Percentiles rank a stretch among this genome's conserved stretches.
phyloP scores from a whole-genome alignment of 805 yeast genomes.

The Lipomyces sp. region DNA sequence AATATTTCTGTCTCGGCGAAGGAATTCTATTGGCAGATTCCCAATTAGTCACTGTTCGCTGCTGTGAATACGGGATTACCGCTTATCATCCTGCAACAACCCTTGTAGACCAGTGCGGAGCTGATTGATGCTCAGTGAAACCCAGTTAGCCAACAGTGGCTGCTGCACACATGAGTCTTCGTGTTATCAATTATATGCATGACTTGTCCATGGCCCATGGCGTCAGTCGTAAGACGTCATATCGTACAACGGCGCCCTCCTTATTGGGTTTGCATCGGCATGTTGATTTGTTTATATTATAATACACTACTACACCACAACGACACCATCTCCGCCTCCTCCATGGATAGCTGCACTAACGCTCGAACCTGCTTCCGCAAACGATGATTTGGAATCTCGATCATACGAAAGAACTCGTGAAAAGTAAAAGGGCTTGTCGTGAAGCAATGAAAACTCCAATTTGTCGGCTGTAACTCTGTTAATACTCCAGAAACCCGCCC shows the following conservation, averaged over 20 bases:
- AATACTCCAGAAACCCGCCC: slow-evolving; percentile 67
- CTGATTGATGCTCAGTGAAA: no score
- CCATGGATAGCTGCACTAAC: not conserved
- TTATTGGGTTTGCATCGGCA: not conserved
- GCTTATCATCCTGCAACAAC: no score
- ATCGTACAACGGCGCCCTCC: not conserved
- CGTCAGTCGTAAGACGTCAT: no score
- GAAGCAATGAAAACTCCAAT: slow-evolving; percentile 59
- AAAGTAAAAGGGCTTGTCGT: slow-evolving; percentile 81
- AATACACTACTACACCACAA: not conserved
- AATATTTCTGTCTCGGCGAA: no score
- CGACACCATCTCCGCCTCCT: not conserved
- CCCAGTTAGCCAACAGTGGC: no score
- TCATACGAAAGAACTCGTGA: slow-evolving; percentile 46
- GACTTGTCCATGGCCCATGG: no score
- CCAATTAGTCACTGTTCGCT: no score
- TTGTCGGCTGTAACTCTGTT: slow-evolving; percentile 60
- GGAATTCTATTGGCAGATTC: no score
- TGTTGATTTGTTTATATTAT: not conserved
- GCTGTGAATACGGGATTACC: no score
- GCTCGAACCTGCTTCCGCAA: slow-evolving; percentile 17
- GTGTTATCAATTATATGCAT: no score
- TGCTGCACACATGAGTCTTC: no score
- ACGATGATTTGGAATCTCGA: slow-evolving; percentile 17
- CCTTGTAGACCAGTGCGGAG: no score